phyloP scores from a whole-genome alignment of 2,329 filamentous ascomycete species.

The Pestalotiopsis sp. region DNA sequence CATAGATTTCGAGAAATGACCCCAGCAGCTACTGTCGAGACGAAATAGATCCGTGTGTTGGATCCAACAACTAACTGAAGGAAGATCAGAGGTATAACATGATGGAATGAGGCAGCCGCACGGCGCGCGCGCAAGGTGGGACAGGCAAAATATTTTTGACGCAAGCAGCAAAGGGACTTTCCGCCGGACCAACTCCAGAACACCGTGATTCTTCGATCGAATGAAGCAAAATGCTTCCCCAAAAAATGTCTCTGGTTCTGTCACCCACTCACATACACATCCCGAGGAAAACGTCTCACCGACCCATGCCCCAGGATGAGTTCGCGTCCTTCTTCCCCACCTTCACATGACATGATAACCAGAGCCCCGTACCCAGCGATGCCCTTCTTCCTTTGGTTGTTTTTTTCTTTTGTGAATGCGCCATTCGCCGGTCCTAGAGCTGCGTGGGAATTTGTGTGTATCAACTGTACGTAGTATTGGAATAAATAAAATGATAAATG shows the following conservation, averaged over 20 bases:
- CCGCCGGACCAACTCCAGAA: constrained; percentile 13
- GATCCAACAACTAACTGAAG: constrained; percentile 6
- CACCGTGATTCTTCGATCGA: constrained; percentile 5
- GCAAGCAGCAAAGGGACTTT: background rate
- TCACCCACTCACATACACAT: background rate
- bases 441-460: constrained; percentile 25
- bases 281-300: background rate
- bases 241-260: background rate
- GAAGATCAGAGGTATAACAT: constrained; percentile 13
- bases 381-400: constrained; percentile 26
- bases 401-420: constrained; percentile 39
- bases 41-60: background rate
- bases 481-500: background rate
- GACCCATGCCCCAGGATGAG: background rate
- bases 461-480: background rate
- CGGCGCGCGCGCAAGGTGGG: background rate
- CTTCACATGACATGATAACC: constrained; percentile 22
- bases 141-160: constrained; percentile 2
- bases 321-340: background rate
- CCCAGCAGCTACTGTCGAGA: background rate
- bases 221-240: background rate
- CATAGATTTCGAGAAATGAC: constrained; percentile 1
- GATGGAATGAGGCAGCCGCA: background rate
- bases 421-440: constrained; percentile 43
- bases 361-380: constrained; percentile 34